phyloP scores from a whole-genome alignment of 2,329 filamentous ascomycete genomes.

The Orbilia brochopaga region DNA sequence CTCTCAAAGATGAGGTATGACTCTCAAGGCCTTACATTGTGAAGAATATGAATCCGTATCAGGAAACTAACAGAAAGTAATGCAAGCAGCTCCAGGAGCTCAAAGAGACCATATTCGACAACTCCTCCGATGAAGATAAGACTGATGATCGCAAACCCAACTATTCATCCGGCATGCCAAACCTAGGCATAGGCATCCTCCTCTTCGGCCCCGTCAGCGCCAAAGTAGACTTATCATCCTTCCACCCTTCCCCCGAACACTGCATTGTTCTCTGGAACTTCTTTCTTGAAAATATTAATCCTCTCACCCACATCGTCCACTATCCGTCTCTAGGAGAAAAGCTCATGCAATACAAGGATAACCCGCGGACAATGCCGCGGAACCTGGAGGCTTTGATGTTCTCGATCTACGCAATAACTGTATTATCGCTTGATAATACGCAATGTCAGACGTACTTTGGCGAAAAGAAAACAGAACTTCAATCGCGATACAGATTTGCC shows the following conservation, averaged over 20 bases:
- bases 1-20: constrained; percentile 27
- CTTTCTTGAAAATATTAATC: constrained; percentile 76
- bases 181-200: constrained; percentile 20
- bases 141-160: constrained; percentile 21
- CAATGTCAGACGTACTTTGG: constrained; percentile 64
- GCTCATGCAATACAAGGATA: constrained; percentile 52
- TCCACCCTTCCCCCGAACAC: constrained; percentile 70
- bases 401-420: constrained; percentile 67
- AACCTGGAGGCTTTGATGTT: constrained; percentile 73
- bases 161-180: not conserved
- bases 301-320: constrained; percentile 74
- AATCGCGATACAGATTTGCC: constrained; percentile 65
- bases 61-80: not conserved
- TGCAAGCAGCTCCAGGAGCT: constrained; percentile 34
- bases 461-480: constrained; percentile 63
- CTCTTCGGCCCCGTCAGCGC: constrained; percentile 40
- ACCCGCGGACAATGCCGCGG: constrained; percentile 64
- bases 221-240: constrained; percentile 59
- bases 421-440: constrained; percentile 66
- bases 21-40: not conserved
- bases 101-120: constrained; percentile 33
- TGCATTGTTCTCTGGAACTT: constrained; percentile 76
- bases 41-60: too few relatives aligned
- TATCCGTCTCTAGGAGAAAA: constrained; percentile 65
- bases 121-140: constrained; percentile 37